Base-by-base conservation (phyloP, 2,329 filamentous ascomycete species). In the Bisporella sp. region DNA sequence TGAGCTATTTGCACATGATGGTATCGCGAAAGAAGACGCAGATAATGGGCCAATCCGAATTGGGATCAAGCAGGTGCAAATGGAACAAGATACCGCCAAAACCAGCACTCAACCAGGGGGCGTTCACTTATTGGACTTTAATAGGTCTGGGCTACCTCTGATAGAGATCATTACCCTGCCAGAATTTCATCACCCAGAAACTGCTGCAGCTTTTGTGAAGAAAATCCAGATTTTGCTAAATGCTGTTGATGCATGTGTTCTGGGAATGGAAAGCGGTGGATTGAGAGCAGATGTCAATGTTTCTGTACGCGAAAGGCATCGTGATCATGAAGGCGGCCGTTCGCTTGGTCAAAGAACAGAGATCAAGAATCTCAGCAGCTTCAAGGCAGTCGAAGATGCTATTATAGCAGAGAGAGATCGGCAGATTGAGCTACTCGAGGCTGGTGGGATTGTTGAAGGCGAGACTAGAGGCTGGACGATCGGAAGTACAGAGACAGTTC, bases 1-100 rank as follows among this genome's bases (percentile, higher is more conserved):
- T n/a, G 78, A 74, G 0, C 73, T 99, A 5, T 79, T 77, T 39
- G 70, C 79, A 4, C 77, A 89, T 51, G 92, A 96, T 64, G 91
- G 90, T 1, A 88, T 96, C 54, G 84, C 85, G 0, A 74, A 80
- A 0, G 78, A 87, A 60, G 85, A 90, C 60, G 86, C 86, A 1
- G 74, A 84, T 13, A 70, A 75, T n/a, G 70, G 96, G 21, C 75
- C 73, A 0, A n/a, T 37, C 35, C 8, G 35, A n/a, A 77, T 99
- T 46, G 84, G 87, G 31, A 95, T 99, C 64, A 87, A 93, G 67
- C 93, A 97, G 68, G 79, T 99, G 6, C 93, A 99, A 69, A 84
- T 99, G 73, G 93, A 99, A 71, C 93, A 99, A 69, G 93, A 99
- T 66, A 97, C 93, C 1, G 93, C 91, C 58, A 97, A 97, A 69